These are phyloP conservation scores for Paramecium caudatum DNA, from an alignment of 73 alveolate species.

Conservation along the genomic window DNA sequence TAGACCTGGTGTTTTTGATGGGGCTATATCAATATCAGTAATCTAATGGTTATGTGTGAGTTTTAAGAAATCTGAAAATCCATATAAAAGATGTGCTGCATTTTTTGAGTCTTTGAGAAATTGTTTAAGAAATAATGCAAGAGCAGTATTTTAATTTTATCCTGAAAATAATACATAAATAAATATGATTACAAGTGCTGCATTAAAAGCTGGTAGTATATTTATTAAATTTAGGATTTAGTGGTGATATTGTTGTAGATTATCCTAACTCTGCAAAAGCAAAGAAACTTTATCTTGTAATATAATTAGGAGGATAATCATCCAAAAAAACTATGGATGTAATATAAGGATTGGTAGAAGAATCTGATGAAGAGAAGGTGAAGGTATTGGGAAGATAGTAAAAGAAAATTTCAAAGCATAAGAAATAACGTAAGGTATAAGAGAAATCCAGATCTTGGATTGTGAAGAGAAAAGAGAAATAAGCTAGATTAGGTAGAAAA, in stretches of 20 bases:
- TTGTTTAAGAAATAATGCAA: slow-evolving; percentile 91
- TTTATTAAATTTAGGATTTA: slow-evolving; percentile 84
- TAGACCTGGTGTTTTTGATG: slow-evolving; percentile 96
- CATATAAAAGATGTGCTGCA: slow-evolving; percentile 86
- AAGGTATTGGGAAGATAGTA: slow-evolving; percentile 61
- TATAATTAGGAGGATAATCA: slow-evolving; percentile 69
- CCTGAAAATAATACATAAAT: slow-evolving; percentile 95
- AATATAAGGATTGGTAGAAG: slow-evolving; percentile 69
- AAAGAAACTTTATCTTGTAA: slow-evolving; percentile 93
- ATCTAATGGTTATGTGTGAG: slow-evolving; percentile 97
- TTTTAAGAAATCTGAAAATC: slow-evolving; percentile 91
- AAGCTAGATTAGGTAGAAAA: slow-evolving; percentile 90
- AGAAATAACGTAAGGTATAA: slow-evolving; percentile 62
- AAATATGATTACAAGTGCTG: slow-evolving; percentile 94
- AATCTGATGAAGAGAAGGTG: slow-evolving; percentile 66
- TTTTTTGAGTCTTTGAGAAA: slow-evolving; percentile 92
- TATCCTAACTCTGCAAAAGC: slow-evolving; percentile 96
- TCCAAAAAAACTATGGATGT: slow-evolving; percentile 64
- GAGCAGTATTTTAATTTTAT: slow-evolving; percentile 95
- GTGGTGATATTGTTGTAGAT: slow-evolving; percentile 97
- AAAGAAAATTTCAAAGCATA: slow-evolving; percentile 71
- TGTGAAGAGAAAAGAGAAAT: slow-evolving; percentile 91
- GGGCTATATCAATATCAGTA: slow-evolving; percentile 96
- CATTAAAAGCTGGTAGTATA: slow-evolving; percentile 84
- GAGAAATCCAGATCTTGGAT: slow-evolving; percentile 84